phyloP scores from a whole-genome alignment of 805 yeast species.

The Monosporozyma yasuniensis region DNA sequence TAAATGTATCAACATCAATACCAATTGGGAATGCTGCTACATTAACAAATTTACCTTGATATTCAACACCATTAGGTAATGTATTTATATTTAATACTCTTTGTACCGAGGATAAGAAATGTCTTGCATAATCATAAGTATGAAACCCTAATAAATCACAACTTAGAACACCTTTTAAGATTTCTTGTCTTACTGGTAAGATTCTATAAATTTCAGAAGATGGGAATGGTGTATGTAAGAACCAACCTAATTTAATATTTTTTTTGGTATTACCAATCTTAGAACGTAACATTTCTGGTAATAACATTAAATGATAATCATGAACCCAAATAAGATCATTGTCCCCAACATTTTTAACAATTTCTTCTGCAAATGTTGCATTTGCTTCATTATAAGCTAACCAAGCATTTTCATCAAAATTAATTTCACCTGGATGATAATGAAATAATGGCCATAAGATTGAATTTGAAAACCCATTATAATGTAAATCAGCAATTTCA shows the following conservation, averaged over 20 bases:
- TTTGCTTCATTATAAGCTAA: slow-evolving; percentile 95
- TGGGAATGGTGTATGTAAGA: slow-evolving; percentile 96
- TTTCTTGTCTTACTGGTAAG: slow-evolving; percentile 89
- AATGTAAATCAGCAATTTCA: slow-evolving; percentile 88
- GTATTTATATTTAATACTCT: slow-evolving; percentile 76
- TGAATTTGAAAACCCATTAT: slow-evolving; percentile 91
- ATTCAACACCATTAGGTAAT: slow-evolving; percentile 83
- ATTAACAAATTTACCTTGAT: slow-evolving; percentile 61
- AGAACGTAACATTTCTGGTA: slow-evolving; percentile 78
- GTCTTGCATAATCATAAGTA: slow-evolving; percentile 97
- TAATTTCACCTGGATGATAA: slow-evolving; percentile 98
- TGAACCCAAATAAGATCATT: slow-evolving; percentile 95
- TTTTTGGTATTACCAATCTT: slow-evolving; percentile 36
- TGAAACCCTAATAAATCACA: slow-evolving; percentile 96
- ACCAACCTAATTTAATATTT: slow-evolving; percentile 79
- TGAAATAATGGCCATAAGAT: slow-evolving; percentile 97
- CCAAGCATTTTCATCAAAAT: slow-evolving; percentile 96
- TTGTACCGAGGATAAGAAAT: slow-evolving; percentile 82
- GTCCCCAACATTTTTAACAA: slow-evolving; percentile 61
- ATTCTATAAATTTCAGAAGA: slow-evolving; percentile 93
- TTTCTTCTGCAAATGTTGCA: slow-evolving; percentile 63
- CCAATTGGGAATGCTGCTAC: slow-evolving; percentile 99
- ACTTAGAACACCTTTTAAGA: slow-evolving; percentile 80
- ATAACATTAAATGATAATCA: slow-evolving; percentile 92
- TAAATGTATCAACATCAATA: slow-evolving; percentile 86